Percentiles rank a stretch among this genome's conserved stretches.
Evolutionary conservation across 495 filamentous ascomycete genomes (phyloP).

Genomic region (Astrocystis sublimbata): DNA sequence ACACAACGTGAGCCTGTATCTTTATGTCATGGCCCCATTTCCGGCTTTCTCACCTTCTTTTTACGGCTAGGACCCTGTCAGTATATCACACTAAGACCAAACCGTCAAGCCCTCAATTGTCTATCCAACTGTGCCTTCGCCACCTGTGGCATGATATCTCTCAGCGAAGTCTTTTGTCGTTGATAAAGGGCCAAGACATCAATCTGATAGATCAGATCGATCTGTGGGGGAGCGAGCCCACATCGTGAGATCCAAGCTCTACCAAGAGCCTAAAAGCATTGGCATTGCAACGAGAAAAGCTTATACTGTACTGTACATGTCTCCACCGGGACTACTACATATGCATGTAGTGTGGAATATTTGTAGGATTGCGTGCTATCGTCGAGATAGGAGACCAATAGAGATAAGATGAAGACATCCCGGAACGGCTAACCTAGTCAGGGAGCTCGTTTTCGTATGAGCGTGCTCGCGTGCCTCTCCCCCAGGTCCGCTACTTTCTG

Average conservation of each 20-base stretch:
- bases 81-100: no score
- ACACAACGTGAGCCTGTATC: neutral
- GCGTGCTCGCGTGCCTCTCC: slow-evolving; percentile 23
- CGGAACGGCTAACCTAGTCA: neutral
- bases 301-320: no score
- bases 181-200: neutral
- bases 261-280: neutral
- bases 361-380: neutral
- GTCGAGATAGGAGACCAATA: no score
- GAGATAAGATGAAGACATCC: neutral
- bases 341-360: no score
- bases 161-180: no score
- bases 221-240: slow-evolving; percentile 4
- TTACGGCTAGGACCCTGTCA: neutral
- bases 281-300: slow-evolving; percentile 8
- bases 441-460: slow-evolving; percentile 19
- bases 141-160: neutral
- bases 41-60: slow-evolving; percentile 6
- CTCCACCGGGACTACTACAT: neutral
- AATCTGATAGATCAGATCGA: neutral
- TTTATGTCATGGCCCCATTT: slow-evolving; percentile 9
- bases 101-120: neutral
- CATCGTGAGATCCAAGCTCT: slow-evolving; percentile 11
- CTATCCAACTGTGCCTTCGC: neutral
- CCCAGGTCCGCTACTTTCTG: slow-evolving; percentile 24